Evolutionary conservation across 2,329 filamentous ascomycete species (phyloP).

Genomic region (Penicillium italicum): DNA sequence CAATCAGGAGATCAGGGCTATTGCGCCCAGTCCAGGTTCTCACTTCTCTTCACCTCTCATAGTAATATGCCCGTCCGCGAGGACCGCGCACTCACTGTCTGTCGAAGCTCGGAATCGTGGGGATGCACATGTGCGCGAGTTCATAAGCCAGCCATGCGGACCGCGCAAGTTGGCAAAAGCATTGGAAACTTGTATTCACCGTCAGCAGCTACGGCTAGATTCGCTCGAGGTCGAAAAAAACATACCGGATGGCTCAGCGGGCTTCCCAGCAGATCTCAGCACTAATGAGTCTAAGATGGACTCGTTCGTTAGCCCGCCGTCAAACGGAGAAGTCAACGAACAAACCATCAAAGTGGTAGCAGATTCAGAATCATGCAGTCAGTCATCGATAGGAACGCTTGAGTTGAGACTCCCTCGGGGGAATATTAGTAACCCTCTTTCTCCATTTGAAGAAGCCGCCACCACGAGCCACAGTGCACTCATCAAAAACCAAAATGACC

Average conservation of each 20-base stretch:
- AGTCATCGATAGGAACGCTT: too few species aligned
- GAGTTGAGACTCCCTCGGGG: not conserved
- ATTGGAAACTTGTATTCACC: constrained; percentile 16
- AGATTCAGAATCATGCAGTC: not conserved
- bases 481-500: too few species aligned
- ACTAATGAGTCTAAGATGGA: not conserved
- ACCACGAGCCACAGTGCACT: not conserved
- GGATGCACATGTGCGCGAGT: constrained; percentile 24
- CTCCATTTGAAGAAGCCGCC: not conserved
- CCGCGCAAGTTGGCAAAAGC: constrained; percentile 31
- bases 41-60: constrained; percentile 20
- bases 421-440: not conserved
- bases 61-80: constrained; percentile 24
- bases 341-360: not conserved
- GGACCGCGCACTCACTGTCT: constrained; percentile 19
- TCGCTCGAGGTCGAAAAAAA: not conserved
- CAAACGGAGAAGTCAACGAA: not conserved
- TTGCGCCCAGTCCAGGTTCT: not conserved
- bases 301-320: not conserved
- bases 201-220: constrained; percentile 1
- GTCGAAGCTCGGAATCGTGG: not conserved
- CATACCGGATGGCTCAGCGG: not conserved
- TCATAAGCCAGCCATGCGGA: constrained; percentile 33
- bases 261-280: not conserved
- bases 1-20: constrained; percentile 1